Conservation (phyloP, 306 rosid species). For the Mimosa pudica region DNA sequence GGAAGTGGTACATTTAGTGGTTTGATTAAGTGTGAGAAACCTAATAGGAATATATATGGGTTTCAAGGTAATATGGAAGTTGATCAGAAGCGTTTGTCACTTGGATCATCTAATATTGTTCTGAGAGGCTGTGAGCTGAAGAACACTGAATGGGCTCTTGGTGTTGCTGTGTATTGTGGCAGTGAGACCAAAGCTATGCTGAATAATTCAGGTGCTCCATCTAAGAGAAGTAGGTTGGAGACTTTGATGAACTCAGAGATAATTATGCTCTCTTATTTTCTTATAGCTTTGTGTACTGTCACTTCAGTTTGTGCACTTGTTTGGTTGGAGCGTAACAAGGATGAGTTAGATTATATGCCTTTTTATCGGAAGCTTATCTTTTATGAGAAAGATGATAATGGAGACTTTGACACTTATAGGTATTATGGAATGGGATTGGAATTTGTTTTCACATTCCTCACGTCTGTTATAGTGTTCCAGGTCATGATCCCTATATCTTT, state of each 20-base stretch:
- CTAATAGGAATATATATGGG: conserved; percentile 93
- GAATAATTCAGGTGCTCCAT: conserved; percentile 92
- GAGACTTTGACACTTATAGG: conserved; percentile 42
- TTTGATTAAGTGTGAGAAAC: conserved; percentile 85
- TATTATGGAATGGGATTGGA: conserved; percentile 83
- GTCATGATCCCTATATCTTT: conserved; percentile 93
- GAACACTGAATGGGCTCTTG: conserved; percentile 84
- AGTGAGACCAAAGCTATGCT: conserved; percentile 95
- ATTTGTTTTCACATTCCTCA: conserved; percentile 79
- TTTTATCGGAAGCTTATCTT: conserved; percentile 68
- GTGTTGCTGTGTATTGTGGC: conserved; percentile 88
- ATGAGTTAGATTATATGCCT: conserved; percentile 53
- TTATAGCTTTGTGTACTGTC: conserved; percentile 64
- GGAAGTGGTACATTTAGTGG: conserved; percentile 63
- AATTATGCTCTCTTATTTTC: conserved; percentile 77
- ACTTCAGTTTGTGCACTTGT: conserved; percentile 75
- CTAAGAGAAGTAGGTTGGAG: conserved; percentile 93
- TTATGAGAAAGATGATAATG: neutral
- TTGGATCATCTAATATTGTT: conserved; percentile 88
- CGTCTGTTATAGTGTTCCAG: conserved; percentile 92
- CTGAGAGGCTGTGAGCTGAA: conserved; percentile 91
- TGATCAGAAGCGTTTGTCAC: conserved; percentile 76
- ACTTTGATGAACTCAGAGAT: conserved; percentile 88
- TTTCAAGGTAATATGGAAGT: conserved; percentile 81
- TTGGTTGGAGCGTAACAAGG: conserved; percentile 68